phyloP scores from a whole-genome alignment of 371 early-diverging fungal species.

The Phascolomyces articulosus region DNA sequence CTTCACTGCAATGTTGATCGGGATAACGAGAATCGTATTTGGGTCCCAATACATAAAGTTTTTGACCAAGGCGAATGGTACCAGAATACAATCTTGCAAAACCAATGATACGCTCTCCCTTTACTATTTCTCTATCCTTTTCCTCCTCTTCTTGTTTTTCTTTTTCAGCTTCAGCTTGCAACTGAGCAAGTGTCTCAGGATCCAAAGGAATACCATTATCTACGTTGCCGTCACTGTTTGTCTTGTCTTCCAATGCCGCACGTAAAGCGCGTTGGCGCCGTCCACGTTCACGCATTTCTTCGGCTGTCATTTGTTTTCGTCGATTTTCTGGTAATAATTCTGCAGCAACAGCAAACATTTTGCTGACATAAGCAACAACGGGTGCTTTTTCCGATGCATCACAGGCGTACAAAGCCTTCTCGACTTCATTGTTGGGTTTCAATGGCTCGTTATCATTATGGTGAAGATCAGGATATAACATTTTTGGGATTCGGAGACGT shows the following conservation, averaged over 20 bases:
- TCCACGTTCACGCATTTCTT: constrained; percentile 89
- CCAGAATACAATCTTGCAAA: constrained; percentile 95
- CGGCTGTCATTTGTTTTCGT: constrained; percentile 76
- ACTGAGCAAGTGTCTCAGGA: constrained; percentile 18
- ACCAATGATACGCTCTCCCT: constrained; percentile 75
- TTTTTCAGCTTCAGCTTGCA: constrained; percentile 4
- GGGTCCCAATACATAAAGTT: constrained; percentile 88
- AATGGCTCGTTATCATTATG: constrained; percentile 37
- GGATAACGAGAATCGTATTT: constrained; percentile 84
- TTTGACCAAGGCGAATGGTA: constrained; percentile 84
- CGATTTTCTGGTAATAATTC: constrained; percentile 75
- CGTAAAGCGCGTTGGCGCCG: constrained; percentile 49
- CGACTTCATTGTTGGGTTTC: constrained; percentile 56
- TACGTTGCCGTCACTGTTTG: constrained; percentile 18
- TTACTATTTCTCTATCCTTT: constrained; percentile 39
- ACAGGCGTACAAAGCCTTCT: constrained; percentile 67
- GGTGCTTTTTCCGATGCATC: constrained; percentile 56
- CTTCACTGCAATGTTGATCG: constrained; percentile 64
- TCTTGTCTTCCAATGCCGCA: constrained; percentile 25
- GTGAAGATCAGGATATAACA: constrained; percentile 68
- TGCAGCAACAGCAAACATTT: constrained; percentile 88
- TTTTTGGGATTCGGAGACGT: constrained; percentile 74
- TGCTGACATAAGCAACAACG: constrained; percentile 88
- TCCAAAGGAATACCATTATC: constrained; percentile 46
- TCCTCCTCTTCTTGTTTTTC: constrained; percentile 34